These are phyloP conservation scores for Platanthera guangdongensis DNA, from an alignment of 106 monocot species.

Conservation along the genomic window DNA sequence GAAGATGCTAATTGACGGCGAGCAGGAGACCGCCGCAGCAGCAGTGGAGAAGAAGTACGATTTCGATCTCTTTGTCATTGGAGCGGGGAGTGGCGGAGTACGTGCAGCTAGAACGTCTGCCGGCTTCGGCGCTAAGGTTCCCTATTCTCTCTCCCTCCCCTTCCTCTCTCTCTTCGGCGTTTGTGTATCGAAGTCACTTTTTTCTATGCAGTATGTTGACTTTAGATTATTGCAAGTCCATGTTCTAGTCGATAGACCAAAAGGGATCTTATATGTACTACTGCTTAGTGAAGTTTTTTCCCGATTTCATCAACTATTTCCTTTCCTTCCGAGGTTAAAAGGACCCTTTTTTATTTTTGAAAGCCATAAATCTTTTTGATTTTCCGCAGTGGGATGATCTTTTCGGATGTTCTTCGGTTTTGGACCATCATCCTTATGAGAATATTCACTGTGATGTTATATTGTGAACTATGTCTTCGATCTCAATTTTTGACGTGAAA, in stretches of 20 bases:
- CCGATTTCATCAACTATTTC: too few species aligned
- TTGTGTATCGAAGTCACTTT: too few species aligned
- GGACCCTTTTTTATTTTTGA: background rate
- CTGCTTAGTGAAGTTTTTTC: too few species aligned
- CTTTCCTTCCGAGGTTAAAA: background rate
- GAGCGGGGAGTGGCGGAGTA: constrained; percentile 95
- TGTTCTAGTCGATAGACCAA: too few species aligned
- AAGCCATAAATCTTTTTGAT: background rate
- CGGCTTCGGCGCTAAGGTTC: constrained; percentile 81
- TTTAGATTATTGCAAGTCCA: too few species aligned
- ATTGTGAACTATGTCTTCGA: too few species aligned
- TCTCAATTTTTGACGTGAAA: too few species aligned
- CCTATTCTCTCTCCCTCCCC: background rate
- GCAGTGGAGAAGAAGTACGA: constrained; percentile 43
- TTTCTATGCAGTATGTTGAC: too few species aligned
- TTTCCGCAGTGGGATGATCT: background rate
- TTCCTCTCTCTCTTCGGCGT: background rate
- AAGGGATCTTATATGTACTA: too few species aligned
- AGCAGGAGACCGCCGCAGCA: constrained; percentile 1
- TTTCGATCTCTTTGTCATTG: constrained; percentile 89
- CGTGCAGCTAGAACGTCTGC: constrained; percentile 83
- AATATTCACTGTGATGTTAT: background rate
- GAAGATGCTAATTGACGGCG: constrained; percentile 82
- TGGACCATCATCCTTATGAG: background rate
- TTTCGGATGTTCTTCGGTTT: background rate